phyloP scores from a whole-genome alignment of 2,329 filamentous ascomycete species.

The Paramyrothecium sp. region DNA sequence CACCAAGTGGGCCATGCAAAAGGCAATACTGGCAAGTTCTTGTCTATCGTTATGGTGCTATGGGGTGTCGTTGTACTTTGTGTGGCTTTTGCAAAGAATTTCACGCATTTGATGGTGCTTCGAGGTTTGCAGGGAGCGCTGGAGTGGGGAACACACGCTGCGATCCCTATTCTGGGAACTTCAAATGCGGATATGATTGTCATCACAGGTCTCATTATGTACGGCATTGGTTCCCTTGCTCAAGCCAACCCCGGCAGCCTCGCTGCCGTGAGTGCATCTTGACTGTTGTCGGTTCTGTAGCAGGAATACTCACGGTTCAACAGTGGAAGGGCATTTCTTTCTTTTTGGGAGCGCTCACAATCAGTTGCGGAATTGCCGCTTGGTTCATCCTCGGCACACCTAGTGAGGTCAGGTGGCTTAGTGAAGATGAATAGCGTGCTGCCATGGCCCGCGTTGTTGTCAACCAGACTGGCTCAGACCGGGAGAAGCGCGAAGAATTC shows the following conservation, averaged over 20 bases:
- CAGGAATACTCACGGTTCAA: not conserved
- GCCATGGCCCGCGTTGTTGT: slow-evolving; percentile 22
- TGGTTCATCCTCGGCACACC: slow-evolving; percentile 28
- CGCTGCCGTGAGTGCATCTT: slow-evolving; percentile 10
- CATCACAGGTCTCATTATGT: slow-evolving; percentile 25
- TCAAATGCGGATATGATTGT: slow-evolving; percentile 29
- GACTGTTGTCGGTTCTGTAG: too few species aligned
- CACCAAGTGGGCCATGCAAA: slow-evolving; percentile 28
- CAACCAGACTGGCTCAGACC: slow-evolving; percentile 25
- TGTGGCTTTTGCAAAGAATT: slow-evolving; percentile 25
- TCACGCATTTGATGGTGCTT: slow-evolving; percentile 24
- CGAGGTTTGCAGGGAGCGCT: slow-evolving; percentile 24
- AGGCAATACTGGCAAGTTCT: slow-evolving; percentile 28
- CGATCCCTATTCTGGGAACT: slow-evolving; percentile 28
- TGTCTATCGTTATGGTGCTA: slow-evolving; percentile 30
- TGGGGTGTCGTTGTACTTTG: slow-evolving; percentile 28
- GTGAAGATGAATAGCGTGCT: slow-evolving; percentile 24
- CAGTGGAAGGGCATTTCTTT: slow-evolving; percentile 26
- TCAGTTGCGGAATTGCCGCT: slow-evolving; percentile 14
- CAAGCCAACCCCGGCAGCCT: slow-evolving; percentile 16
- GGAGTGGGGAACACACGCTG: slow-evolving; percentile 26
- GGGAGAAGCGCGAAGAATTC: slow-evolving; percentile 20
- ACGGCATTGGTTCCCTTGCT: slow-evolving; percentile 16
- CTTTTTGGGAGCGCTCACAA: slow-evolving; percentile 24
- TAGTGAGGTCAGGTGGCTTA: slow-evolving; percentile 26